phyloP scores from a whole-genome alignment of 2,329 filamentous ascomycete genomes.

The Aspergillus brunneoviolaceus region DNA sequence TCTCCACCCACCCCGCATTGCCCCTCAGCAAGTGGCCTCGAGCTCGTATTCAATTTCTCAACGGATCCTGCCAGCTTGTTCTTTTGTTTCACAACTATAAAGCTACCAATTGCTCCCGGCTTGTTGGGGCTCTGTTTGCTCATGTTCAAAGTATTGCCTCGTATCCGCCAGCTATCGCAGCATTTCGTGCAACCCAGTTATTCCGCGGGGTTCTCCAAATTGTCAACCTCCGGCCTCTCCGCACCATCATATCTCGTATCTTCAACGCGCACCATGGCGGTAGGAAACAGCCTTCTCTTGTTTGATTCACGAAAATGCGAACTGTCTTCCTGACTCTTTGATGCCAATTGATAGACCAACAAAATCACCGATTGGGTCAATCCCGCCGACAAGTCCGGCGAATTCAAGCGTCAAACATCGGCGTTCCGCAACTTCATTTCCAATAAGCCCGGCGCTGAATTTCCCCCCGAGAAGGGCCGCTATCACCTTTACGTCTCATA shows the following conservation, averaged over 20 bases:
- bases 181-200: conserved; percentile 19
- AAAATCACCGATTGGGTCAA: conserved; percentile 83
- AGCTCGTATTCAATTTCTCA: conserved; percentile 7
- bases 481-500: conserved; percentile 97
- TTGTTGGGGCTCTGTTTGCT: conserved; percentile 11
- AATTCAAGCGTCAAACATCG: conserved; percentile 87
- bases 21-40: not conserved
- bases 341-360: conserved; percentile 18
- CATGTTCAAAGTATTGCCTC: conserved; percentile 28
- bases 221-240: conserved; percentile 21
- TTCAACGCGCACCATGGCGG: conserved; percentile 34
- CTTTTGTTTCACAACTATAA: not conserved
- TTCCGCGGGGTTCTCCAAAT: conserved; percentile 14
- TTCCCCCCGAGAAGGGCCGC: conserved; percentile 79
- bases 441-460: conserved; percentile 67
- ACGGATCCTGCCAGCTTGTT: conserved; percentile 17
- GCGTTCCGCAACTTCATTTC: conserved; percentile 81
- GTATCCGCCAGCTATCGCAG: conserved; percentile 22
- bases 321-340: not conserved
- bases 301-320: not conserved
- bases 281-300: conserved; percentile 19
- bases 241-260: conserved; percentile 15
- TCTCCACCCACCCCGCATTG: conserved; percentile 10
- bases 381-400: conserved; percentile 73
- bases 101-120: conserved; percentile 7